Conservation (phyloP, 1,284 basidiomycete species). For the Irpex sp. region DNA sequence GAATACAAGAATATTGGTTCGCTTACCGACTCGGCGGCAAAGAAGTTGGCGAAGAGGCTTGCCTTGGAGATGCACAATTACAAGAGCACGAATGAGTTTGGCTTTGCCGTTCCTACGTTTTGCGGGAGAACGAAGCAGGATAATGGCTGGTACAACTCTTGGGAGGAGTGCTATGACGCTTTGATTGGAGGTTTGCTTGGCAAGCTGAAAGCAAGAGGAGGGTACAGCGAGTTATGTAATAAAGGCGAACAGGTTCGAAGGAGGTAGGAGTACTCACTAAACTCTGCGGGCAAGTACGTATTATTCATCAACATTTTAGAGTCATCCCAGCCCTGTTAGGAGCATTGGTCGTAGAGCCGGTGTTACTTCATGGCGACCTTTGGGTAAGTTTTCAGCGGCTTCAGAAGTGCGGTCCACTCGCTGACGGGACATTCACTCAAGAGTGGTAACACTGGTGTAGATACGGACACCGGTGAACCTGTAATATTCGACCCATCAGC, state of each 20-base stretch:
- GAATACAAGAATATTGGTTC: conserved; percentile 64
- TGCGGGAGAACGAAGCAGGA: conserved; percentile 77
- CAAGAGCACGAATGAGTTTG: conserved; percentile 58
- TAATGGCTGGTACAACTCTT: conserved; percentile 73
- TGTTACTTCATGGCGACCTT: conserved; percentile 82
- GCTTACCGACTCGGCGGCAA: conserved; percentile 45
- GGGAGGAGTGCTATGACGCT: conserved; percentile 68
- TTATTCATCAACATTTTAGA: conserved; percentile 34
- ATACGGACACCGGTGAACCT: conserved; percentile 50
- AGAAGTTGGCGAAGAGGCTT: conserved; percentile 56
- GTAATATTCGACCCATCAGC: conserved; percentile 83
- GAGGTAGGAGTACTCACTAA: conserved; percentile 40
- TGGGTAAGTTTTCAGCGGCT: conserved; percentile 52
- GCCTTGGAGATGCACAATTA: conserved; percentile 62
- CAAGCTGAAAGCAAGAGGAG: conserved; percentile 46
- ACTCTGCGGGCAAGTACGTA: background rate
- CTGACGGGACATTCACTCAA: conserved; percentile 22
- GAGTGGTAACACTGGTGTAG: conserved; percentile 73
- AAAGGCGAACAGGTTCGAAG: conserved; percentile 55
- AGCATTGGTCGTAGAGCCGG: conserved; percentile 61
- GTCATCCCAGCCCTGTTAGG: conserved; percentile 75
- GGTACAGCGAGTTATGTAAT: conserved; percentile 42
- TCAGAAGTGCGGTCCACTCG: background rate
- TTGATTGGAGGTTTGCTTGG: conserved; percentile 67
- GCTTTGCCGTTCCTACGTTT: conserved; percentile 76